A percentile compares a stretch with the other conserved stretches of the same genome.
phyloP scores from a whole-genome alignment of 2,329 filamentous ascomycete genomes.

The Incumbomyces delicatus region DNA sequence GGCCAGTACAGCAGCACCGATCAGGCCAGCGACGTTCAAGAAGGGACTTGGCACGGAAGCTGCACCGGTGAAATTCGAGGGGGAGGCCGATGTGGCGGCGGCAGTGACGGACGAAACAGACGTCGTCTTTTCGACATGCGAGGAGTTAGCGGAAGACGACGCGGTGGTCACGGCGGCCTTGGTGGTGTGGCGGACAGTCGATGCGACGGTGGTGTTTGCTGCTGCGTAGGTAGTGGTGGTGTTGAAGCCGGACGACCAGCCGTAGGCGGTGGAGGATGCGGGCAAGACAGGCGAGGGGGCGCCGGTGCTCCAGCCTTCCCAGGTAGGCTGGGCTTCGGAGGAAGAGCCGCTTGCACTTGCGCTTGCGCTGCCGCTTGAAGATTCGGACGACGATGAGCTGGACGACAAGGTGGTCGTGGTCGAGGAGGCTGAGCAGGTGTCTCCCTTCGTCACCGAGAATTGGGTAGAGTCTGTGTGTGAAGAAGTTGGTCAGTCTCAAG shows the following conservation, averaged over 20 bases:
- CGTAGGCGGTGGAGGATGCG: slow-evolving; percentile 3
- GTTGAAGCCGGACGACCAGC: not conserved
- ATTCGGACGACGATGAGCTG: not conserved
- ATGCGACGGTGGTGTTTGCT: not conserved
- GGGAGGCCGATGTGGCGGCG: slow-evolving; percentile 2
- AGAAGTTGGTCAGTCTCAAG: not conserved
- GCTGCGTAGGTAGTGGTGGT: slow-evolving; percentile 5
- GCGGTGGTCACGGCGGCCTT: not conserved
- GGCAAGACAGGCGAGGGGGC: not conserved
- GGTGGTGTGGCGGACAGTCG: slow-evolving; percentile 1
- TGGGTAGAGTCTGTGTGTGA: slow-evolving; percentile 17
- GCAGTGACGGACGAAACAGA: not conserved
- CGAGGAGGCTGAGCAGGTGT: slow-evolving; percentile 7
- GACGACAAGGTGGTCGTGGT: slow-evolving; percentile 8
- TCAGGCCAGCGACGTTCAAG: slow-evolving; percentile 12
- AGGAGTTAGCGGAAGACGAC: not conserved
- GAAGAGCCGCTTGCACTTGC: slow-evolving; percentile 3
- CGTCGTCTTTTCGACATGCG: not conserved
- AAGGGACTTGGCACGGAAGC: slow-evolving; percentile 8
- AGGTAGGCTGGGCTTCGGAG: not conserved
- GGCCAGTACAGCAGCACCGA: slow-evolving; percentile 14
- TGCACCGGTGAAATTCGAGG: slow-evolving; percentile 12
- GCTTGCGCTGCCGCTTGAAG: slow-evolving; percentile 1
- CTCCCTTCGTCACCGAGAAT: slow-evolving; percentile 17
- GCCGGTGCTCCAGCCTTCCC: too few relatives aligned